Base-by-base conservation (phyloP, 768 basidiomycete genomes). In the Filobasidium wieringae region DNA sequence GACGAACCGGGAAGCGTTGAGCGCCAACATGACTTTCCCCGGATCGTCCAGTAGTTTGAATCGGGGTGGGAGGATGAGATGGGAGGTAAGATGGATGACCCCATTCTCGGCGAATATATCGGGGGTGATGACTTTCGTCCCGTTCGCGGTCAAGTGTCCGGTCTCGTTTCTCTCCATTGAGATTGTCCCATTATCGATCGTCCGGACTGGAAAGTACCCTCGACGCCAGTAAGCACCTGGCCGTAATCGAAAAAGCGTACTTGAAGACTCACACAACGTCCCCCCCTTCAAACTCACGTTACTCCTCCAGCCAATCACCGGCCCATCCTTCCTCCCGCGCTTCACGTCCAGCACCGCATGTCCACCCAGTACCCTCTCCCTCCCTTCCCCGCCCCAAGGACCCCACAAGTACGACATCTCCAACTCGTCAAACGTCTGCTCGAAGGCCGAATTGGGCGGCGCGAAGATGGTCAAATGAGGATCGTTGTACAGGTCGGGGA, bases 41-140 rank as follows among this genome's bases (percentile, higher is more conserved):
- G 68, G 67, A 17, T 92, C 86, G 4, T 92, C 97, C 41, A 91
- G 76, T 59, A 82, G 78, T 24, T 93, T 80, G 43, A 86, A 79
- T 15, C 82, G 83, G 2, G 80, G 78, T 7, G 89, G 87, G 11
- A 92, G 72, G 14, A 99, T 80, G 24, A 97, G 81, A 14, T 82
- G 81, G 14, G 86, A 86, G 26, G 97, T 80, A 40, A 89, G 81
- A 72, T 99, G 95, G 15, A 97, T 71, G 41, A 97, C 95, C 69
- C 75, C 95, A 66, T 99, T 99, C 30, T 87, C 84, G 4, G 88
- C 92, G 66, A 91, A 90, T 33, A 95, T 82, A 67, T 99, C 80
- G 9, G 95, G 78, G 1, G 78, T 76, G 11, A 79, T 79, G 7
- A 69, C 67, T 15, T 51, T 36, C 4, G 70, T 69, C 17, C 87